A percentile compares a stretch with the other conserved stretches of the same genome.
These are phyloP conservation scores for Stipa capillata DNA, from an alignment of 176 grass and related monocot genomes.

Conservation along the genomic window DNA sequence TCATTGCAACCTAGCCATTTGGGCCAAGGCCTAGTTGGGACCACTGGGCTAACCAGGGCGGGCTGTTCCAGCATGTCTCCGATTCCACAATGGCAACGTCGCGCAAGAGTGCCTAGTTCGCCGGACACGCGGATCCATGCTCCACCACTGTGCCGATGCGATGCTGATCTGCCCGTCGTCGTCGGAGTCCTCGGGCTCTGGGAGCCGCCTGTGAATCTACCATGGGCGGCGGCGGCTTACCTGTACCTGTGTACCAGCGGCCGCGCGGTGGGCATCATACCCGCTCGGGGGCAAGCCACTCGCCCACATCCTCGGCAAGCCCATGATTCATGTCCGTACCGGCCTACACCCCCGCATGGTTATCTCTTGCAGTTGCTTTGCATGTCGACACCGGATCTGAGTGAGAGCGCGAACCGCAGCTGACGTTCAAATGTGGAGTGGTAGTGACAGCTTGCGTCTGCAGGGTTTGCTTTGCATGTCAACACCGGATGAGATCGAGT, in stretches of 20 bases:
- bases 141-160: too few relatives aligned
- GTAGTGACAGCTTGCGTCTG: background rate
- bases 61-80: too few relatives aligned
- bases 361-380: background rate
- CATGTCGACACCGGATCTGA: background rate
- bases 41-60: too few relatives aligned
- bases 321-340: conserved; percentile 84
- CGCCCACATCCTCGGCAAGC: conserved; percentile 70
- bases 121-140: too few relatives aligned
- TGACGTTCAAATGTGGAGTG: background rate
- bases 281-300: conserved; percentile 92
- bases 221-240: conserved; percentile 48
- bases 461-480: background rate
- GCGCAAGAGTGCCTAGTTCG: too few relatives aligned
- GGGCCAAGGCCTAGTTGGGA: too few relatives aligned
- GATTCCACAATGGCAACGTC: too few relatives aligned
- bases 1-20: too few relatives aligned
- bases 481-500: too few relatives aligned
- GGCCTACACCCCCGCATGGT: background rate
- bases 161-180: conserved; percentile 63
- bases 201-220: conserved; percentile 29
- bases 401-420: background rate
- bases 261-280: conserved; percentile 72
- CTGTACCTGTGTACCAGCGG: conserved; percentile 48
- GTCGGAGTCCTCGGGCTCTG: conserved; percentile 32